phyloP scores from a whole-genome alignment of 2,329 filamentous ascomycete species.

The Parafenestella ontariensis region DNA sequence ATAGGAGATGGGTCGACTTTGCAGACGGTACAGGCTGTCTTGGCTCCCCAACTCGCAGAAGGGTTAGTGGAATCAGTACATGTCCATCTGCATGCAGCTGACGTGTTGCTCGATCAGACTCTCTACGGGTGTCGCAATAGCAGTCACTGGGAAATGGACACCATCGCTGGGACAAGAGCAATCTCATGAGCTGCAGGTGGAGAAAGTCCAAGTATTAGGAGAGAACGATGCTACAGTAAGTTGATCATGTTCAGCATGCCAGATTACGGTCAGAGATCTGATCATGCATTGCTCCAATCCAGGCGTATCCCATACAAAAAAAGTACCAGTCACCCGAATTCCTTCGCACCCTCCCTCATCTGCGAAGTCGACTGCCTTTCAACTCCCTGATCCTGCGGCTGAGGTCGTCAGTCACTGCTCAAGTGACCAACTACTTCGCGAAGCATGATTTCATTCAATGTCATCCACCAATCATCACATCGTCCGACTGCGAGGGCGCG shows the following conservation, averaged over 20 bases:
- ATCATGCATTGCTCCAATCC: conserved; percentile 18
- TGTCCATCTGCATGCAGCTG: conserved; percentile 14
- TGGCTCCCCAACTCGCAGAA: conserved; percentile 73
- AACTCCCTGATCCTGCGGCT: conserved; percentile 82
- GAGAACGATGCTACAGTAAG: conserved; percentile 79
- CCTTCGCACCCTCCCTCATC: conserved; percentile 84
- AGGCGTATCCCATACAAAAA: conserved; percentile 94
- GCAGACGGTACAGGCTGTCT: conserved; percentile 78
- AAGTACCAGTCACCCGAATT: conserved; percentile 93
- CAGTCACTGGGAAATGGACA: conserved; percentile 78
- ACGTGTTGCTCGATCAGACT: conserved; percentile 62
- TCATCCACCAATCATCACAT: conserved; percentile 93
- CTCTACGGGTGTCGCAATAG: conserved; percentile 80
- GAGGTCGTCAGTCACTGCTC: conserved; percentile 78
- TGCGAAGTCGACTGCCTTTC: conserved; percentile 80
- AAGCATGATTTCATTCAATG: conserved; percentile 77
- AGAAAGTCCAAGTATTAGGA: conserved; percentile 73
- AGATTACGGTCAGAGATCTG: conserved; percentile 17
- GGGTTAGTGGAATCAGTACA: conserved; percentile 63
- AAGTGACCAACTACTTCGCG: conserved; percentile 78
- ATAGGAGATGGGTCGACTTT: conserved; percentile 87
- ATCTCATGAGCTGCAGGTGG: conserved; percentile 80
- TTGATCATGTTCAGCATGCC: conserved; percentile 17
- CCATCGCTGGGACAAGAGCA: conserved; percentile 73
- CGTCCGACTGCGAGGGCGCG: conserved; percentile 95